These are phyloP conservation scores for Glycine soja DNA, from an alignment of 306 rosid species.

Conservation along the genomic window DNA sequence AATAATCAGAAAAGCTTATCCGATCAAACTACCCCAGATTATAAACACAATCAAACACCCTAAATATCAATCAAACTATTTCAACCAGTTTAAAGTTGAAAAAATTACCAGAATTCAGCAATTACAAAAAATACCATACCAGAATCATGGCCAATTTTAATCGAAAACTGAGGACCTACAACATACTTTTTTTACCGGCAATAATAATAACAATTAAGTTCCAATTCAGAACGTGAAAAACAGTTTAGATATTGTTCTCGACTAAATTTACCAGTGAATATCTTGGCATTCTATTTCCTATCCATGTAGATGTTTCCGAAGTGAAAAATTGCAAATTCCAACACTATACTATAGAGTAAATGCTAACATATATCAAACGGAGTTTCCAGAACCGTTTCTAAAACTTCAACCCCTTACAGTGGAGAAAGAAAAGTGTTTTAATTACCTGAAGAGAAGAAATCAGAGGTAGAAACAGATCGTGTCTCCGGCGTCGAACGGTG, in stretches of 20 bases:
- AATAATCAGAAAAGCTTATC: neutral
- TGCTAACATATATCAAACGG: neutral
- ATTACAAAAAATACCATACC: too few relatives aligned
- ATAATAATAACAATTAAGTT: too few relatives aligned
- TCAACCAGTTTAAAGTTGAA: neutral
- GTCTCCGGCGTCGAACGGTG: neutral
- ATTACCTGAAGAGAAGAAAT: neutral
- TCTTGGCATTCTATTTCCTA: neutral
- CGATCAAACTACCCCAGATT: neutral
- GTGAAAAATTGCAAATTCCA: neutral
- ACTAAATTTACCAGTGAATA: neutral
- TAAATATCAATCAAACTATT: neutral
- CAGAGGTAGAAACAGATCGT: neutral
- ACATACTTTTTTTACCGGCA: too few relatives aligned
- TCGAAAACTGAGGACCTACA: too few relatives aligned
- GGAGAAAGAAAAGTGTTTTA: too few relatives aligned
- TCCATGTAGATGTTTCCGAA: neutral
- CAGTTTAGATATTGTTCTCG: too few relatives aligned
- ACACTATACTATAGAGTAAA: neutral
- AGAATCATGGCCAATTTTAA: too few relatives aligned
- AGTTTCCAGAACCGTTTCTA: neutral
- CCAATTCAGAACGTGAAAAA: too few relatives aligned
- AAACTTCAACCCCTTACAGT: too few relatives aligned
- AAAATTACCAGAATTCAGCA: too few relatives aligned
- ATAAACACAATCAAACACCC: neutral